Base-by-base conservation (phyloP, 805 yeast genomes). In the Nakazawaea ernobii region DNA sequence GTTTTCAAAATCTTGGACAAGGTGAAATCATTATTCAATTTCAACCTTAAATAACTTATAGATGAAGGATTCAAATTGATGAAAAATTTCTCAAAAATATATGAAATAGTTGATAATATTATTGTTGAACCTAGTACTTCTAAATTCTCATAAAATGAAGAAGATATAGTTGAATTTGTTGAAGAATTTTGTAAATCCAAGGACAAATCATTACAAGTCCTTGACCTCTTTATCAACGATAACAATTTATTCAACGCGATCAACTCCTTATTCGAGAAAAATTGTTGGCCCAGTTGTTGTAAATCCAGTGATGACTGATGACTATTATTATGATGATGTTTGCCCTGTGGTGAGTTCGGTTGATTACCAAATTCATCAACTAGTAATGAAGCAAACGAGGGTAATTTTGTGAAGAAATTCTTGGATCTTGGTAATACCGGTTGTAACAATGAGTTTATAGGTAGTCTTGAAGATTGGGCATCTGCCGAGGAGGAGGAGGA, bases 11-110 rank as follows among this genome's bases (percentile, higher is more conserved):
- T 65, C 27, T 70, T 59, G 38, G 77, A 68, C 57, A 79, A 59
- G 46, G 68, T 67, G 41, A 61, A 38, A 51, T 62, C 59, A 55
- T 64, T 57, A 59, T 63, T 59, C 54, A 68, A 61, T 59, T 47
- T 70, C 67, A 52, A 62, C 62, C 40, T 69, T 52, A 63, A 63
- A 64, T 51, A 84, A 50, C 63, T 80, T 69, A 79, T 67, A 1
- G 88, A 82, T 6, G 77, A 74, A 8, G 73, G 70, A 35, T 77
- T 72, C 40, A 80, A 65, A 47, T 73, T 74, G 28, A 68, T 69
- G 56, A 83, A 81, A 53, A 80, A 80, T 53, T 81, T 71, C 55
- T 84, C 92, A 45, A 86, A 67, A 10, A 84, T 76, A 56, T 75
- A 78, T 3, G 84, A 71, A 6, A 82, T 70, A 2, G 86, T 70